These are phyloP conservation scores for Aotearoamyces nothofagi DNA, from an alignment of 2,329 filamentous ascomycete genomes.

Conservation along the genomic window DNA sequence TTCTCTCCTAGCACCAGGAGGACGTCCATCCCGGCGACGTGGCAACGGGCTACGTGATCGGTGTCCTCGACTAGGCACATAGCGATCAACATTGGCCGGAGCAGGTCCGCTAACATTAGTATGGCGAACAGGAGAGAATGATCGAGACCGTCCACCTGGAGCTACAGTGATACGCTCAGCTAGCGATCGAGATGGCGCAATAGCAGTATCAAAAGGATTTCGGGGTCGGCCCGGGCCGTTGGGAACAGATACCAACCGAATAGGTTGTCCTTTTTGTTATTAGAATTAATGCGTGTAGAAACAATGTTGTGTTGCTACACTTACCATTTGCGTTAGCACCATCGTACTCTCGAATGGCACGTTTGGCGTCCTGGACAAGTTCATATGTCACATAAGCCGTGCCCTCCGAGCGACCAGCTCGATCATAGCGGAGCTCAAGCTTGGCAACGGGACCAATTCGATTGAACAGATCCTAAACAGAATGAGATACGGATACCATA, in stretches of 20 bases:
- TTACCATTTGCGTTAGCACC: slow-evolving; percentile 77
- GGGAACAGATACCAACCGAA: slow-evolving; percentile 53
- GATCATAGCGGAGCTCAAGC: slow-evolving; percentile 67
- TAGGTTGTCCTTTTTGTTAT: slow-evolving; percentile 51
- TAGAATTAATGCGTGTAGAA: slow-evolving; percentile 3
- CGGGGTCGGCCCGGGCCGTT: slow-evolving; percentile 27
- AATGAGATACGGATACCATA: slow-evolving; percentile 1
- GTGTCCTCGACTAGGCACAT: slow-evolving; percentile 21
- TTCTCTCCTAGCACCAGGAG: slow-evolving; percentile 27
- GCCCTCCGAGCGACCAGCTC: slow-evolving; percentile 76
- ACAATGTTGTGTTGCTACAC: slow-evolving; percentile 3
- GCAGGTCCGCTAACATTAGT: slow-evolving; percentile 18
- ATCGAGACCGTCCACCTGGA: slow-evolving; percentile 40
- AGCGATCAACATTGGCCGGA: slow-evolving; percentile 20
- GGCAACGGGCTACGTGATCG: slow-evolving; percentile 46
- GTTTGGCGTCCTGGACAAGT: slow-evolving; percentile 50
- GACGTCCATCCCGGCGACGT: slow-evolving; percentile 32
- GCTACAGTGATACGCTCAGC: slow-evolving; percentile 45
- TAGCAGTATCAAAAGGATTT: slow-evolving; percentile 40
- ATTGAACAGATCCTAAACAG: slow-evolving; percentile 56
- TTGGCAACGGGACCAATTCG: slow-evolving; percentile 59
- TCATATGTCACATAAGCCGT: slow-evolving; percentile 74
- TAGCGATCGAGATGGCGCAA: slow-evolving; percentile 39
- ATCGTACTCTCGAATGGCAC: slow-evolving; percentile 68
- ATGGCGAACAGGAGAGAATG: slow-evolving; percentile 31